Evolutionary conservation across 1,284 basidiomycete genomes (phyloP).

Genomic region (Malassezia brasiliensis): DNA sequence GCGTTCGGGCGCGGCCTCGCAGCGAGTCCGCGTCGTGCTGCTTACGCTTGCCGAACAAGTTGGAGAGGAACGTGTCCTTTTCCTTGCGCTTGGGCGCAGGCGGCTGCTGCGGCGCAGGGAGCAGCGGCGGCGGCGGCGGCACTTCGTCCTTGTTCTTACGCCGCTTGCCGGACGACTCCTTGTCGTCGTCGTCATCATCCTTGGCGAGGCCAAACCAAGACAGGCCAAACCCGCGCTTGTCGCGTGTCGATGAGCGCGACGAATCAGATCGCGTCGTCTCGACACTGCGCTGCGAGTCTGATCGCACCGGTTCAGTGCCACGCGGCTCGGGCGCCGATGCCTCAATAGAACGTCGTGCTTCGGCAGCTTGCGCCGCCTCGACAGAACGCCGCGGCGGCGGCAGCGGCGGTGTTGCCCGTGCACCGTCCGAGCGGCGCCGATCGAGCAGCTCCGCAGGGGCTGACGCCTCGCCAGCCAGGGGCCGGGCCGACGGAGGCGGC

Average conservation of each 20-base stretch:
- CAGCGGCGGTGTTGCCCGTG: background rate
- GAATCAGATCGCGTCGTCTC: background rate
- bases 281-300: background rate
- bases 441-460: background rate
- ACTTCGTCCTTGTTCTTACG: constrained; percentile 14
- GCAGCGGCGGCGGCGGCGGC: constrained; percentile 3
- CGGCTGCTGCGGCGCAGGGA: background rate
- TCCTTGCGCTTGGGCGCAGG: constrained; percentile 9
- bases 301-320: background rate
- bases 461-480: background rate
- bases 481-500: background rate
- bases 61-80: constrained; percentile 37
- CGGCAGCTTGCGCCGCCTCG: background rate
- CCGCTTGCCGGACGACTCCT: background rate
- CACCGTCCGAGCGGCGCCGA: background rate
- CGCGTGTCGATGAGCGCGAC: background rate
- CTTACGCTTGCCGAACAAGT: constrained; percentile 17
- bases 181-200: constrained; percentile 24
- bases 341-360: background rate
- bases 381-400: too few species aligned
- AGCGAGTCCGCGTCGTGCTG: constrained; percentile 1
- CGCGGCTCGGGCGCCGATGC: background rate
- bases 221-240: constrained; percentile 38
- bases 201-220: constrained; percentile 44
- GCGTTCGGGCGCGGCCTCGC: constrained; percentile 6